Evolutionary conservation across 108 stramenopile species (phyloP).

Genomic region (Nitzschia putrida): DNA sequence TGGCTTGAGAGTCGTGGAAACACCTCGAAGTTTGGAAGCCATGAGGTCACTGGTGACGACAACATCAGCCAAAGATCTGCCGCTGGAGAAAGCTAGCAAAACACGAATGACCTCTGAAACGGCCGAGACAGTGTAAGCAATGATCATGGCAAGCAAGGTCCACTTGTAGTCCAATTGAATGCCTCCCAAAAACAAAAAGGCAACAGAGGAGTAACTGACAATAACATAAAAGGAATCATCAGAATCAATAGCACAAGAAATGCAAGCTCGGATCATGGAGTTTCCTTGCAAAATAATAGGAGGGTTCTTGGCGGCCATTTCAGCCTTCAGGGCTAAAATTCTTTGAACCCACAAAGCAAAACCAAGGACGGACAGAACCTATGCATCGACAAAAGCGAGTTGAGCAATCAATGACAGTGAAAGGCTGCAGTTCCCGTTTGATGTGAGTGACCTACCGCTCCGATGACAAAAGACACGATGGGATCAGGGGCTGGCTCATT

Average conservation of each 20-base stretch:
- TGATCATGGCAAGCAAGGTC: slow-evolving; percentile 28
- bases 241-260: slow-evolving; percentile 26
- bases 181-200: slow-evolving; percentile 35
- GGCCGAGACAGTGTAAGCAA: slow-evolving; percentile 9
- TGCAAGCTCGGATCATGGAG: slow-evolving; percentile 13
- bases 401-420: background rate
- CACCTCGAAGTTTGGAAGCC: slow-evolving; percentile 12
- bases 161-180: slow-evolving; percentile 28
- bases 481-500: slow-evolving; percentile 23
- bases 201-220: slow-evolving; percentile 7
- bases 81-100: slow-evolving; percentile 6
- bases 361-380: slow-evolving; percentile 2
- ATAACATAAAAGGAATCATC: slow-evolving; percentile 25
- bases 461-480: slow-evolving; percentile 25
- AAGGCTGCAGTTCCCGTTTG: background rate
- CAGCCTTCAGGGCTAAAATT: background rate
- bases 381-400: background rate
- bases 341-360: slow-evolving; percentile 16
- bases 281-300: slow-evolving; percentile 7
- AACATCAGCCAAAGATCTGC: slow-evolving; percentile 7
- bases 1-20: slow-evolving; percentile 18
- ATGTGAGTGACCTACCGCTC: slow-evolving; percentile 18
- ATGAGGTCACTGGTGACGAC: slow-evolving; percentile 8
- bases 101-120: slow-evolving; percentile 22
- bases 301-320: slow-evolving; percentile 6